Percentiles rank a stretch among this genome's conserved stretches.
phyloP scores from a whole-genome alignment of 2,329 filamentous ascomycete genomes.

The Aspergillus oerlinghausenensis region DNA sequence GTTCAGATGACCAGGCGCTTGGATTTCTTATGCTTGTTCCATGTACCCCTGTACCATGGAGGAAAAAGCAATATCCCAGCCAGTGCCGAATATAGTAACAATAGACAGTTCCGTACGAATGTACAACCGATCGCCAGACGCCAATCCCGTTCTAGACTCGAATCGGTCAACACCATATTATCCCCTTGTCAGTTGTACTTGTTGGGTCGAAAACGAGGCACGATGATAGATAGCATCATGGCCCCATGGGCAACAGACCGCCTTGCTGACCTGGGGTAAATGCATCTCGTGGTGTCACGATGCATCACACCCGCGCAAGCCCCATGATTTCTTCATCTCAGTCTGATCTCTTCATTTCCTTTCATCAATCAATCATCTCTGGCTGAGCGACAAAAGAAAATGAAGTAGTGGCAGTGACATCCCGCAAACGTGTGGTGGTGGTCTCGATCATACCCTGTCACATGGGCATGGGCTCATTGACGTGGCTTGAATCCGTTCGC shows the following conservation, averaged over 20 bases:
- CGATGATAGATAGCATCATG: background rate
- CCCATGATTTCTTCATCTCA: background rate
- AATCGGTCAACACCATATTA: background rate
- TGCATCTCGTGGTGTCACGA: background rate
- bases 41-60: background rate
- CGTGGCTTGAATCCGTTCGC: constrained; percentile 17
- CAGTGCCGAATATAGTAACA: background rate
- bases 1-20: background rate
- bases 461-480: constrained; percentile 13
- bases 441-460: constrained; percentile 6
- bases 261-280: background rate
- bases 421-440: background rate
- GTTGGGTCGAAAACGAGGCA: background rate
- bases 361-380: background rate
- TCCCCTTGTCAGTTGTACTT: background rate
- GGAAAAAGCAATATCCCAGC: background rate
- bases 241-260: background rate
- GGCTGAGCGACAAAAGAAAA: background rate
- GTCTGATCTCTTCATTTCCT: background rate
- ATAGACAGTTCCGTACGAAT: background rate
- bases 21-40: background rate
- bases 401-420: background rate
- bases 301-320: constrained; percentile 3
- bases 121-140: background rate
- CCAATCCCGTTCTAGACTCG: background rate